A percentile compares a stretch with the other conserved stretches of the same genome.
Conservation (phyloP, 148 eudicot genomes). For the Rhododendron vialii region DNA sequence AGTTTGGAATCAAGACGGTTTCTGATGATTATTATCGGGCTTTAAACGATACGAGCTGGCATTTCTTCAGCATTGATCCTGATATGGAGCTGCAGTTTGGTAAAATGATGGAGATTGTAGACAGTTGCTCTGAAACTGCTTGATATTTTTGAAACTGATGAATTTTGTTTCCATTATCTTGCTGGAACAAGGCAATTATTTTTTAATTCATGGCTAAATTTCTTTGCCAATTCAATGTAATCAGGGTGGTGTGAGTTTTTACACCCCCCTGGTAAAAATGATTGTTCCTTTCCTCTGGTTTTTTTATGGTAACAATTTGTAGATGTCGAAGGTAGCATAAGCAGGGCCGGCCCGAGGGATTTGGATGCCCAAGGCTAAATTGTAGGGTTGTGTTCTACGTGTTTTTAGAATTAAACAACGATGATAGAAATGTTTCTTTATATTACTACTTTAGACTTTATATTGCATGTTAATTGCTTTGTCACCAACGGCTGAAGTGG, state of each 20-base stretch:
- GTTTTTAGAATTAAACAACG: too few species aligned
- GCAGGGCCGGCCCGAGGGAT: too few species aligned
- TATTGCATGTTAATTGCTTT: too few species aligned
- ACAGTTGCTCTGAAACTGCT: neutral
- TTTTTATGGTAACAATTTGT: neutral
- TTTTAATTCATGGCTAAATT: neutral
- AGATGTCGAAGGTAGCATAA: neutral
- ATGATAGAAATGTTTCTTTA: too few species aligned
- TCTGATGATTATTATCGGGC: conserved; percentile 62
- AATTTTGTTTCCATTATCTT: neutral
- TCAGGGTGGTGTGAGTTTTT: neutral
- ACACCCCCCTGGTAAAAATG: neutral
- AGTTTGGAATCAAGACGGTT: conserved; percentile 37
- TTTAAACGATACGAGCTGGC: conserved; percentile 73
- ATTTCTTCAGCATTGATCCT: conserved; percentile 48
- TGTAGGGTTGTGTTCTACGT: too few species aligned
- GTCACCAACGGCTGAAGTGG: too few species aligned
- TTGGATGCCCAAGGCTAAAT: too few species aligned
- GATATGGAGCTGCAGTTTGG: conserved; percentile 24
- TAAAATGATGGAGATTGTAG: neutral
- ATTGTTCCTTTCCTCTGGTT: neutral
- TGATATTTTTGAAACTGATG: neutral
- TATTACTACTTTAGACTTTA: too few species aligned
- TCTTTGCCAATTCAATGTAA: neutral
- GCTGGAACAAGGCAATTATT: neutral